Evolutionary conservation across 305 asterid genomes (phyloP).

Genomic region (Fraxinus xanthoxyloides): DNA sequence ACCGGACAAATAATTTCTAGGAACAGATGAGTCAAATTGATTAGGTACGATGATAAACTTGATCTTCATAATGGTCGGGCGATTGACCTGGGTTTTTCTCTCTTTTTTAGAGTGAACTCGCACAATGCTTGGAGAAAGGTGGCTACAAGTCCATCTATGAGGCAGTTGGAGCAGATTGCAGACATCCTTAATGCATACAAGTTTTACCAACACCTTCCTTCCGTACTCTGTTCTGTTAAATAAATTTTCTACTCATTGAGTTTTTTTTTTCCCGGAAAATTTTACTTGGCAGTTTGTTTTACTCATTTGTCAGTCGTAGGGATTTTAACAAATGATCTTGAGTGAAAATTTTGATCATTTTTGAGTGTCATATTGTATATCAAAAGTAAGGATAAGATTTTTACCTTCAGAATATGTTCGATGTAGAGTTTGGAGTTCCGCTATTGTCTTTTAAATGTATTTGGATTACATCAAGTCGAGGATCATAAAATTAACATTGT

Average conservation of each 20-base stretch:
- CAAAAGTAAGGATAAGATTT: background rate
- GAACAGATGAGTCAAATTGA: background rate
- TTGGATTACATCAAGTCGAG: background rate
- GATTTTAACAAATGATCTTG: background rate
- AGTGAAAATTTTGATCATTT: background rate
- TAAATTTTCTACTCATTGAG: background rate
- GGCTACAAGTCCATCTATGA: conserved; percentile 80
- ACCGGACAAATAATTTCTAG: background rate
- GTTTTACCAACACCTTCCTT: background rate
- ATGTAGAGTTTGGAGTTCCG: background rate
- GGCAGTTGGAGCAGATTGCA: conserved; percentile 93
- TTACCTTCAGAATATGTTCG: background rate
- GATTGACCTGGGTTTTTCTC: background rate
- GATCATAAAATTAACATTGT: background rate
- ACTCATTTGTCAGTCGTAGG: background rate
- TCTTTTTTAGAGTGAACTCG: conserved; percentile 67
- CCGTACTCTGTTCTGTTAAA: background rate
- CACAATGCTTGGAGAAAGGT: conserved; percentile 74
- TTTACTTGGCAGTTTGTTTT: background rate
- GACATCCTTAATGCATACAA: conserved; percentile 34
- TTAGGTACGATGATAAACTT: background rate
- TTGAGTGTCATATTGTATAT: background rate
- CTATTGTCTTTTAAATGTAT: background rate
- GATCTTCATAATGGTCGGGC: background rate
- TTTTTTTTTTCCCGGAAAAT: background rate